Base-by-base conservation (phyloP, 495 filamentous ascomycete species). In the Monascus purpureus region DNA sequence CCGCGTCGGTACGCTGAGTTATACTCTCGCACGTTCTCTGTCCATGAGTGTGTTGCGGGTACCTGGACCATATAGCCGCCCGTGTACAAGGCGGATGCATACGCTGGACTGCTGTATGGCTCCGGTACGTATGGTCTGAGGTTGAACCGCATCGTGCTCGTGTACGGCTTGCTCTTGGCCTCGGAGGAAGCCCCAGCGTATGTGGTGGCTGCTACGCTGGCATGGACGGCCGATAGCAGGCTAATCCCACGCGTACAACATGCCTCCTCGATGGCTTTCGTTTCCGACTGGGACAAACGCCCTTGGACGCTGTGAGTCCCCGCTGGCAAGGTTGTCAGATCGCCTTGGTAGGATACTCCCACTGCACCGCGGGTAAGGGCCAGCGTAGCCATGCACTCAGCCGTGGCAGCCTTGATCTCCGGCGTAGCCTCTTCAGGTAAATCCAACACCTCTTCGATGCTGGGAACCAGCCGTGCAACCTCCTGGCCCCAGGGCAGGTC, bases 71-170 rank as follows among this genome's bases (percentile, higher is more conserved):
- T 36, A 34, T 40, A 56, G 14, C 45, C 47, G 6, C 33, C 37
- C n/a, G 52, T 52, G 32, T 45, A 53, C 8, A 53, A 31, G 14
- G 35, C 42, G 3, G 41, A 23, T 11, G 52, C 52, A 4, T 37
- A 41, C n/a, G 33, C 33, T 9, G 38, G 38, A 3, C 36, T 39
- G 32, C 36, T 34, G 33, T 46, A 52, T 23, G 50, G 52, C 31
- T 42, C 28, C 18, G 37, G 41, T 17, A 56, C 34, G 33, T 43
- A 46, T 3, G 45, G 47, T 3, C 50, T 39, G 25, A 56, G 41
- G 25, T 37, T 43, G 17, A 43, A 39, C 20, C 41, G 42, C 37
- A 53, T 47, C n/a, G 50, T 53, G 38, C 50, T 56, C 13, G 52
- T 53, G 31, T 56, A 53, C 35, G 49, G 47, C 12, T 33, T 42